Evolutionary conservation across 2,329 filamentous ascomycete genomes (phyloP).

Genomic region (Verticillium dahliae): DNA sequence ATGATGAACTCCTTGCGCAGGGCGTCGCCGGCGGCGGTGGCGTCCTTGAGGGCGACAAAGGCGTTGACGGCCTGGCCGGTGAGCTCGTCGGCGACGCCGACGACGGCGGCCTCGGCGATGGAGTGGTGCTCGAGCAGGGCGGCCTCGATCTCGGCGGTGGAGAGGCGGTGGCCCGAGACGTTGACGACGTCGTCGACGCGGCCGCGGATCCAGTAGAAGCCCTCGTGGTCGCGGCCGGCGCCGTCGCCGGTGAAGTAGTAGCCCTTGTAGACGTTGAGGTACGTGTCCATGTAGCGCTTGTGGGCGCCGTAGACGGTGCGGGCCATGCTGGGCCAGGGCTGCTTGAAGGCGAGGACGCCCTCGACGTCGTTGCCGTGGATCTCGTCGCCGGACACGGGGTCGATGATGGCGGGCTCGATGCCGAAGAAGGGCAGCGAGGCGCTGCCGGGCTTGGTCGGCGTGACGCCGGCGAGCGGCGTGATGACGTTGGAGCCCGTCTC

Average conservation of each 20-base stretch:
- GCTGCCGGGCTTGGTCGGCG: conserved; percentile 92
- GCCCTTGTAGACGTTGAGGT: conserved; percentile 94
- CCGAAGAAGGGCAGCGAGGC: conserved; percentile 97
- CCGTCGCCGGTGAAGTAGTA: conserved; percentile 93
- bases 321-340: conserved; percentile 97
- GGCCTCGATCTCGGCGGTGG: conserved; percentile 96
- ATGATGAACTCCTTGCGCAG: conserved; percentile 89
- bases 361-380: conserved; percentile 94
- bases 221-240: conserved; percentile 91
- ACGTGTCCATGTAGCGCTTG: conserved; percentile 98
- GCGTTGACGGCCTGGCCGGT: conserved; percentile 97
- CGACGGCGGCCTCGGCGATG: conserved; percentile 91
- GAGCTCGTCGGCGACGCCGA: conserved; percentile 87
- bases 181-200: conserved; percentile 99
- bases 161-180: conserved; percentile 91
- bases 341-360: conserved; percentile 93
- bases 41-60: conserved; percentile 89
- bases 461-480: conserved; percentile 84
- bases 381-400: conserved; percentile 90
- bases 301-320: conserved; percentile 96
- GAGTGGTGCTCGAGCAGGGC: conserved; percentile 86
- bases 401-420: conserved; percentile 95
- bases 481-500: conserved; percentile 97
- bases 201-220: conserved; percentile 99
- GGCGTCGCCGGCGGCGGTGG: conserved; percentile 66